These are phyloP conservation scores for Nicotiana otophora DNA, from an alignment of 257 asterid species.

Conservation along the genomic window DNA sequence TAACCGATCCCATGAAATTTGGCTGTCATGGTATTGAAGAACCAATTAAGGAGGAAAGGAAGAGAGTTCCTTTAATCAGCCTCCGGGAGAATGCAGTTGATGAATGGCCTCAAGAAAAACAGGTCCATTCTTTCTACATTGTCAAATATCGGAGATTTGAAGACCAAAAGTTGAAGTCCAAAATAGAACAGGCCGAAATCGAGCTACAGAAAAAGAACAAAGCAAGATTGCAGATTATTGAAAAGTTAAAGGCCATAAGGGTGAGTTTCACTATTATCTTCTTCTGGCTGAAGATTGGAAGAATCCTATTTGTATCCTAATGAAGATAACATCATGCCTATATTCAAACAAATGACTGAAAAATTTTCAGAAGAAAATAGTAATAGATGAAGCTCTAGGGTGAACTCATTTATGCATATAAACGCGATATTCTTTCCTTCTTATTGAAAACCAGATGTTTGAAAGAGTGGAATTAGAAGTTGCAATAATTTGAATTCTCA, in stretches of 20 bases:
- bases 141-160: slow-evolving; percentile 46
- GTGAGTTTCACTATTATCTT: slow-evolving; percentile 24
- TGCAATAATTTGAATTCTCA: too few species aligned
- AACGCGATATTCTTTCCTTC: too few species aligned
- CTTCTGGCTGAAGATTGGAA: neutral
- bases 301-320: neutral
- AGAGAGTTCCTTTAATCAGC: neutral
- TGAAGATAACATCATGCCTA: too few species aligned
- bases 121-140: neutral
- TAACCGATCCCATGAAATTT: neutral
- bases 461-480: too few species aligned
- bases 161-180: slow-evolving; percentile 51
- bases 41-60: too few species aligned
- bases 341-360: too few species aligned
- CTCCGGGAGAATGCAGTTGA: neutral
- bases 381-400: too few species aligned
- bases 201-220: slow-evolving; percentile 66
- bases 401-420: too few species aligned
- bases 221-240: slow-evolving; percentile 50
- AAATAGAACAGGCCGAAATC: slow-evolving; percentile 55
- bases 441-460: too few species aligned
- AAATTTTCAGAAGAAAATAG: too few species aligned
- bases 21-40: too few species aligned
- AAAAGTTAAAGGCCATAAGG: slow-evolving; percentile 50
- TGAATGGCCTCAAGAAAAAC: neutral